Base-by-base conservation (phyloP, 1,284 basidiomycete genomes). In the Apiotrichum mycotoxinovorans region DNA sequence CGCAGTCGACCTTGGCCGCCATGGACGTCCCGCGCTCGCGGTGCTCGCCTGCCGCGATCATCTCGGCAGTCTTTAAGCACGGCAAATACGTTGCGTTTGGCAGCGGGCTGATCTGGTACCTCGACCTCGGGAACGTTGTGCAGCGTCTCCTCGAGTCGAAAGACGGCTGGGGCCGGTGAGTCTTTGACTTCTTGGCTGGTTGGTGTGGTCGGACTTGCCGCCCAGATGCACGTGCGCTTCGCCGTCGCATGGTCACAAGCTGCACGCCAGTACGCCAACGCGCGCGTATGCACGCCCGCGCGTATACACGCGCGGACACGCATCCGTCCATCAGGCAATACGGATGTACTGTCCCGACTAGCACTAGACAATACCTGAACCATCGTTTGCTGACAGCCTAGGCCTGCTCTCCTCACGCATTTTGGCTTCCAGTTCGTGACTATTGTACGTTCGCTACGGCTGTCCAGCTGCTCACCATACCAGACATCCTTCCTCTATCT, bases 401-500 rank as follows among this genome's bases (percentile, higher is more conserved):
- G 58, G 14, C 58, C 56, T 10, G 41, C 46, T 18, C 40, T 63
- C 27, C 10, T 56, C 4, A 51, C 55, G 8, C 55, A 63, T 3
- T 25, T 64, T 25, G 46, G 40, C 14, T 44, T 65, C 18, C 72
- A 75, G 56, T 59, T 48, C 11, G 38, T 68, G 26, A 77, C 74
- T 1, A 58, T 74, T 14, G 70, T 71, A 51, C 56, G 70, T 69
- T 14, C 30, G 26, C n/a, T 25, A 9, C 4, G 3, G 18, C 40
- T 9, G 12, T 12, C 18, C 15, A 22, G 23, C 18, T 20, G 30
- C 11, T 26, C 9, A 17, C 30, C 20, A 25, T 42, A 17, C 30
- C 38, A 75, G 71, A 37, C 63, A 12, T 70, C 75, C 40, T 78
- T 78, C 64, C 68, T 78, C 33, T 78, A 78, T 54, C 70, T 78